A percentile compares a stretch with the other conserved stretches of the same genome.
phyloP scores from a whole-genome alignment of 768 basidiomycete species.

The Lactarius hengduanensis region DNA sequence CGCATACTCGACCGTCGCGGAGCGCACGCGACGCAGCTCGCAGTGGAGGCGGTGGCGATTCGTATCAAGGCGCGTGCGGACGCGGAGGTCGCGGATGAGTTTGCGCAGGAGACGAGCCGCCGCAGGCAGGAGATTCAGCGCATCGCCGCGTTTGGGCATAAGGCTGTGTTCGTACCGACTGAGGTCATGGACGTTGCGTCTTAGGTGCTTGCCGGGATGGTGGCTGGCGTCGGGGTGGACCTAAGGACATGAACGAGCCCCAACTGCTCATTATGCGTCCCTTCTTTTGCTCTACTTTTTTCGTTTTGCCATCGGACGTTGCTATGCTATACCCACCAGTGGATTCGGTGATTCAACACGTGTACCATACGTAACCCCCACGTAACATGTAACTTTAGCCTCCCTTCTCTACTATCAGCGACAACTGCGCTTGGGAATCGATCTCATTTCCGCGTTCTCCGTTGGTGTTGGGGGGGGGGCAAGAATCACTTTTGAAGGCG shows the following conservation, averaged over 20 bases:
- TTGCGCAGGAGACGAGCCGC: conserved; percentile 76
- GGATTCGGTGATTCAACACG: neutral
- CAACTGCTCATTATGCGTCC: neutral
- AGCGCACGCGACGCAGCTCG: conserved; percentile 70
- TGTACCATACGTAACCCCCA: too few relatives aligned
- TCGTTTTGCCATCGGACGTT: neutral
- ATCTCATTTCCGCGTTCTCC: neutral
- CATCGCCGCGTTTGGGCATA: conserved; percentile 64
- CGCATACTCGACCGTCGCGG: conserved; percentile 69
- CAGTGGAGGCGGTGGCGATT: conserved; percentile 65
- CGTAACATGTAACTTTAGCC: neutral
- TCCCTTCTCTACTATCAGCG: neutral
- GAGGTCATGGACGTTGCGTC: conserved; percentile 56
- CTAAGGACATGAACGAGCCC: conserved; percentile 5
- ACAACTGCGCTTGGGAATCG: neutral
- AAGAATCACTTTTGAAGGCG: neutral
- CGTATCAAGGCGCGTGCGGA: conserved; percentile 66
- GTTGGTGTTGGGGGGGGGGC: neutral
- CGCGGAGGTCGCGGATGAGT: conserved; percentile 54
- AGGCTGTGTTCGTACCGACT: conserved; percentile 65
- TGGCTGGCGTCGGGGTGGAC: conserved; percentile 54
- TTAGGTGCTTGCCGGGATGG: conserved; percentile 68
- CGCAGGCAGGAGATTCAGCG: conserved; percentile 62
- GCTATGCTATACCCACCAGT: neutral
- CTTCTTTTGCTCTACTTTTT: too few relatives aligned